phyloP scores from a whole-genome alignment of 768 basidiomycete species.

The Boletus huronensis region DNA sequence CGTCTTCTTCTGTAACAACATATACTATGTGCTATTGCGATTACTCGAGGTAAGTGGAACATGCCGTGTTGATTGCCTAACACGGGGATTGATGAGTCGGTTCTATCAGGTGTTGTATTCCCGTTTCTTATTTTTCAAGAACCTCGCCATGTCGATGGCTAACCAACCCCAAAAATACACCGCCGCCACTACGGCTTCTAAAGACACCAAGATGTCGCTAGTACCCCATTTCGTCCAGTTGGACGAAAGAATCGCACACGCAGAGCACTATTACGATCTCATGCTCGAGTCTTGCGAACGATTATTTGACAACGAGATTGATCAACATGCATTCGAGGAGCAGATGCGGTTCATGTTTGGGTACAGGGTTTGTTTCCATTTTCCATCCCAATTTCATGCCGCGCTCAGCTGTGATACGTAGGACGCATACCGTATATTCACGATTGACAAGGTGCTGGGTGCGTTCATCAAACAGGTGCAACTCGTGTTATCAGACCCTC shows the following conservation, averaged over 20 bases:
- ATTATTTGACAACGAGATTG: constrained; percentile 89
- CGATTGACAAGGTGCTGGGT: constrained; percentile 88
- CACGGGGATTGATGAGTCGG: neutral
- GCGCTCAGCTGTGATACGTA: constrained; percentile 24
- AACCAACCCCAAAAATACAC: constrained; percentile 19
- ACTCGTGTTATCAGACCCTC: constrained; percentile 60
- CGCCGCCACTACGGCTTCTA: constrained; percentile 14
- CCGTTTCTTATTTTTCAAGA: constrained; percentile 76
- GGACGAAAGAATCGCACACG: constrained; percentile 40
- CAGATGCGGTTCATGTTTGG: constrained; percentile 86
- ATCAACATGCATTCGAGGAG: constrained; percentile 85
- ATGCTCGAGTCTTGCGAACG: constrained; percentile 85
- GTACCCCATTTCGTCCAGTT: constrained; percentile 27
- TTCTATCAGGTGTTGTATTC: constrained; percentile 69
- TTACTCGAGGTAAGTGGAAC: constrained; percentile 71
- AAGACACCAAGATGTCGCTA: constrained; percentile 29
- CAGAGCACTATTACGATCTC: constrained; percentile 75
- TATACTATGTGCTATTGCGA: constrained; percentile 82
- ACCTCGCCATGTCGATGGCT: constrained; percentile 50
- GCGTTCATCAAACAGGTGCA: constrained; percentile 90
- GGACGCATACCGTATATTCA: constrained; percentile 88
- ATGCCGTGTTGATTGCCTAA: neutral
- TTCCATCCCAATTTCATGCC: neutral
- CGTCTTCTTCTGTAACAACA: constrained; percentile 86
- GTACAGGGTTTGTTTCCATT: constrained; percentile 49